Base-by-base conservation (phyloP, 164 flowering plant genomes). In the Euptelea pleiosperma region DNA sequence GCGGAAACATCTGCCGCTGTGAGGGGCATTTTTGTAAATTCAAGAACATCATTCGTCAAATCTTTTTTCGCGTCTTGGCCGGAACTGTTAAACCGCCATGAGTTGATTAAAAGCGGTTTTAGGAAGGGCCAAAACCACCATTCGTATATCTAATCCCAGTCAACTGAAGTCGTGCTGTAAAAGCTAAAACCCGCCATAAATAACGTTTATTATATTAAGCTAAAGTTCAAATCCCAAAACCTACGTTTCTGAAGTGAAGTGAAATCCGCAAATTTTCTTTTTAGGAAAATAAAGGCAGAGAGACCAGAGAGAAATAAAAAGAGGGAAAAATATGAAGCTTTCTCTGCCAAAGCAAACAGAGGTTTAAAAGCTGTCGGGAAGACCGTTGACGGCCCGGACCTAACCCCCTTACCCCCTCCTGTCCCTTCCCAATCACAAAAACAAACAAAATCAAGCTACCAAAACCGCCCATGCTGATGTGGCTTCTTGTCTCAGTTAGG, bases 351-450 rank as follows among this genome's bases (percentile, higher is more conserved):
- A 77, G 70, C 55, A 45, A 65, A 44, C 72, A 66, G 35, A 30
- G 34, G 53, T 35, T 65, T 70, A 67, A 77, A 77, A 73, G 75
- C 63, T 77, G 77, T 77, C 81, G 72, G 80, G 74, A 72, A 69
- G 81, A 77, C 81, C 74, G 78, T 77, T 74, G 81, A 77, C 81
- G 75, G 70, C 57, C 70, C 56, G 65, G 52, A 49, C 35, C 50
- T 46, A 52, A 36, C 36, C n/a, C n/a, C n/a, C n/a, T n/a, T n/a
- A n/a, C n/a, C n/a, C n/a, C n/a, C n/a, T n/a, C n/a, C n/a, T n/a
- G n/a, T n/a, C n/a, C n/a, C n/a, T 24, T n/a, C 6, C 15, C 4
- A 21, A 8, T 35, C 33, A 33, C 15, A 8, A 33, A 34, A 50
- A 49, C 10, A n/a, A 37, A 25, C 53, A 52, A n/a, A n/a, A n/a